These are phyloP conservation scores for Mucor racemosus DNA, from an alignment of 371 early-diverging fungal species.

Conservation along the genomic window DNA sequence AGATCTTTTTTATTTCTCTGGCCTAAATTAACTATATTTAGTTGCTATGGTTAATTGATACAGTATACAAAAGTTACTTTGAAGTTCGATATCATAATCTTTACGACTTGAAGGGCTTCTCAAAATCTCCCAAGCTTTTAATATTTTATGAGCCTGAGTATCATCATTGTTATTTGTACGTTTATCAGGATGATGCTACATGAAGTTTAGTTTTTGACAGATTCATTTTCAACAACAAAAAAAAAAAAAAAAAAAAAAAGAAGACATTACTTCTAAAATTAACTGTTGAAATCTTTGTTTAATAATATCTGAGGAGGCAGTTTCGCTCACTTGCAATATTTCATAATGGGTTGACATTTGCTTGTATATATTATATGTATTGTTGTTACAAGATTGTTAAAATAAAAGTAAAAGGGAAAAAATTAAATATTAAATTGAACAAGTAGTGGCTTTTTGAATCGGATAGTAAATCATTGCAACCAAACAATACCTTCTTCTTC, in stretches of 20 bases:
- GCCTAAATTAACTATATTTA: slow-evolving; percentile 8
- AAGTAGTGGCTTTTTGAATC: slow-evolving; percentile 8
- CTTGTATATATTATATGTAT: background rate
- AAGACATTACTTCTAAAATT: slow-evolving; percentile 42
- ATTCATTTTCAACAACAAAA: background rate
- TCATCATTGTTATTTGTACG: slow-evolving; percentile 7
- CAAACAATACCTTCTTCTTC: slow-evolving; percentile 26
- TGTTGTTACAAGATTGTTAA: background rate
- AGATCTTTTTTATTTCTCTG: slow-evolving; percentile 27
- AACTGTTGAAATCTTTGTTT: slow-evolving; percentile 55
- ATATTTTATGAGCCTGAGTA: slow-evolving; percentile 37
- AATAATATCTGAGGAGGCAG: slow-evolving; percentile 46
- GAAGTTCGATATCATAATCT: slow-evolving; percentile 46
- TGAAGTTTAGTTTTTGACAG: background rate
- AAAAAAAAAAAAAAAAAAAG: background rate
- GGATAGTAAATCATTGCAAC: slow-evolving; percentile 7
- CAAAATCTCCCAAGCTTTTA: slow-evolving; percentile 55
- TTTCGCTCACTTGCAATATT: slow-evolving; percentile 42
- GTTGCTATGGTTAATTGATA: background rate
- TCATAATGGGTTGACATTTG: slow-evolving; percentile 51
- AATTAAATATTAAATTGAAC: background rate
- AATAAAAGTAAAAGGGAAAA: background rate
- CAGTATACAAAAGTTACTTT: slow-evolving; percentile 29
- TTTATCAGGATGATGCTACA: slow-evolving; percentile 61
- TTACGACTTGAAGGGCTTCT: slow-evolving; percentile 38